Evolutionary conservation across 371 early-diverging fungal genomes (phyloP), one percentile per base, ranked within the genome.

Genomic region (Apophysomyces elegans): DNA sequence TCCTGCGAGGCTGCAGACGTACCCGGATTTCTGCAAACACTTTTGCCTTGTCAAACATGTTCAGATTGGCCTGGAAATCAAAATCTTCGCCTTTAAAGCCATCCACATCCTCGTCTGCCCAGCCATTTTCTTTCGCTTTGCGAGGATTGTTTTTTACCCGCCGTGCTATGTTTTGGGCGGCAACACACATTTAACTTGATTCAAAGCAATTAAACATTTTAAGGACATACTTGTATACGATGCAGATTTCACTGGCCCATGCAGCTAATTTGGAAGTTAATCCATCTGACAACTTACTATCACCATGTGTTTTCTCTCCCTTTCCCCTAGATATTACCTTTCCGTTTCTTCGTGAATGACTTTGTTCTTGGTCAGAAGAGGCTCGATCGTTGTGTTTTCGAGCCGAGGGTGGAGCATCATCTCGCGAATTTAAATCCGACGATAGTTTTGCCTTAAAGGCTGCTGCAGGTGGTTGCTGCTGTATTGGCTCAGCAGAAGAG

Each of bases 11-110:
- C 58, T n/a, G 58, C 13, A 61, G 26, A 56, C 66, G 72, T 84
- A 84, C 88, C 68, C 90, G 80, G 43, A 95, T 92, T 69, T 93
- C 90, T 14, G 86, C 92, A 88, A 93, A 95, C 58, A 92, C 87
- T 50, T 84, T 84, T 32, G 82, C 80, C 79, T 95, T 95, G 67
- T 95, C 88, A 85, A 91, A 90, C 76, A 87, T 83, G n/a, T 79
- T 73, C 36, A 95, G 70, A 64, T 91, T 90, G 37, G 87, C 86
- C 70, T 93, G 91, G 67, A 93, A 93, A 68, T 93, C 93, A 79
- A 95, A 95, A 62, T 93, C 94, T 44, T 90, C 79, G 37, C 81
- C 84, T 59, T 74, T 77, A 38, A 85, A 86, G 26, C 80, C 83
- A 32, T 82, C 74, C 5, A 85, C 88, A 68, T 90, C 88, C 13